Conservation (phyloP, 2,329 filamentous ascomycete species). For the Calonectria henricotiae region DNA sequence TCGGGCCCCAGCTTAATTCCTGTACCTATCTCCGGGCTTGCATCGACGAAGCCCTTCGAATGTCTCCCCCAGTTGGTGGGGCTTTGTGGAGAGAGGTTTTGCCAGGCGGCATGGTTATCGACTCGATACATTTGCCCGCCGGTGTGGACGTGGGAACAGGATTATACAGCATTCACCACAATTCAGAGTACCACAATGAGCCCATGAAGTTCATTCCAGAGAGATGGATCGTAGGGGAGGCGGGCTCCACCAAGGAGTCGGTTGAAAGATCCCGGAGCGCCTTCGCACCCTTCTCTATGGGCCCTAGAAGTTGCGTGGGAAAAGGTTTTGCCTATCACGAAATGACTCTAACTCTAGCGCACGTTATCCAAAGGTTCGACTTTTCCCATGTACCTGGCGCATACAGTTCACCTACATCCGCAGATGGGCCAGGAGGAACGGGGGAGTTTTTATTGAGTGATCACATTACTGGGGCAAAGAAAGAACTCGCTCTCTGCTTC, state of each 20-base stretch:
- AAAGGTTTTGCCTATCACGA: constrained; percentile 1
- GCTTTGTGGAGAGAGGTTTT: not conserved
- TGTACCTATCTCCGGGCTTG: constrained; percentile 44
- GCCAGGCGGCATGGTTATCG: not conserved
- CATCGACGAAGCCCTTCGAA: not conserved
- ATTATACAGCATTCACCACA: constrained; percentile 2
- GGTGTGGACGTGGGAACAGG: not conserved
- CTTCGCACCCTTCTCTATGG: not conserved
- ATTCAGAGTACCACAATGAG: not conserved
- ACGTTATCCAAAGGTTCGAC: not conserved
- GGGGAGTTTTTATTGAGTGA: not conserved
- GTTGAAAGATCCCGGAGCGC: not conserved
- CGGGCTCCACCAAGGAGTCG: not conserved
- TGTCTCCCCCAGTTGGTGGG: not conserved
- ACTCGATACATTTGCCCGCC: not conserved
- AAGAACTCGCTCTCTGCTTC: not conserved
- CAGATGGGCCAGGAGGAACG: not conserved
- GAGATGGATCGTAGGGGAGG: not conserved
- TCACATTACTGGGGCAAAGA: not conserved
- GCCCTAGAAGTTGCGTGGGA: not conserved
- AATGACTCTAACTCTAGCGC: not conserved
- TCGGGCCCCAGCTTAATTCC: constrained; percentile 39
- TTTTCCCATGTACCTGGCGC: not conserved
- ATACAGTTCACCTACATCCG: not conserved
- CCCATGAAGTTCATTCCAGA: not conserved